Conservation (phyloP, 352 stramenopile genomes). For the Phytopythium mirpurense region DNA sequence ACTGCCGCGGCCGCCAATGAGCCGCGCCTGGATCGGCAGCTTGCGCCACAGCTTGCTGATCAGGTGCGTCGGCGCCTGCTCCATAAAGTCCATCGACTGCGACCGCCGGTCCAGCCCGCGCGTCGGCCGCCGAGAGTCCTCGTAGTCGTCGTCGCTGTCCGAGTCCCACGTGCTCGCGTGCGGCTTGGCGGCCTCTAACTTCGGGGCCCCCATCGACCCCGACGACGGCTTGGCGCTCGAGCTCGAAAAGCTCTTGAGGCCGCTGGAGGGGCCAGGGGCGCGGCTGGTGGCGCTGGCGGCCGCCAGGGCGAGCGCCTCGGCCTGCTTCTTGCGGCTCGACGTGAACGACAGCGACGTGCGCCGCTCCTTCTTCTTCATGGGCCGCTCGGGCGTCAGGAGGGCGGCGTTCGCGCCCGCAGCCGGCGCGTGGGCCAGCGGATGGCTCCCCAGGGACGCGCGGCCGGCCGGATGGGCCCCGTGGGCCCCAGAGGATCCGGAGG, state of each 20-base stretch:
- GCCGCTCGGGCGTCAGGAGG: constrained; percentile 17
- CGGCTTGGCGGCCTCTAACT: constrained; percentile 40
- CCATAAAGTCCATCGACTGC: constrained; percentile 78
- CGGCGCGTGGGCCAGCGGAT: neutral
- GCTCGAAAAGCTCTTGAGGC: too few species aligned
- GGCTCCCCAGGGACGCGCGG: constrained; percentile 3
- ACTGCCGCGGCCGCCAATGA: constrained; percentile 43
- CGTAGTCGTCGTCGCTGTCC: constrained; percentile 69
- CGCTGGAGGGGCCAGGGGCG: too few species aligned
- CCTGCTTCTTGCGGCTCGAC: constrained; percentile 22
- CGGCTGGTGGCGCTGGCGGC: neutral
- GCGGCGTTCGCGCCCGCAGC: neutral
- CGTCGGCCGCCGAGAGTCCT: constrained; percentile 51
- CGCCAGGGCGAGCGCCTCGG: constrained; percentile 7
- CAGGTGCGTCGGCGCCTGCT: constrained; percentile 61
- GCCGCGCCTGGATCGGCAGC: constrained; percentile 62
- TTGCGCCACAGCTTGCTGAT: constrained; percentile 83
- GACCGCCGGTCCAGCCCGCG: constrained; percentile 55
- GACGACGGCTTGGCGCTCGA: neutral
- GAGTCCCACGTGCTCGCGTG: constrained; percentile 53
- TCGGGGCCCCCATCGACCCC: constrained; percentile 6
- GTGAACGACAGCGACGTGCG: constrained; percentile 41
- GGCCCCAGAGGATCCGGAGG: neutral
- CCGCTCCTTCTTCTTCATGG: constrained; percentile 32
- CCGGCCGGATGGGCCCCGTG: neutral